phyloP scores from a whole-genome alignment of 352 stramenopile species.

The Globisporangium iwayamae region DNA sequence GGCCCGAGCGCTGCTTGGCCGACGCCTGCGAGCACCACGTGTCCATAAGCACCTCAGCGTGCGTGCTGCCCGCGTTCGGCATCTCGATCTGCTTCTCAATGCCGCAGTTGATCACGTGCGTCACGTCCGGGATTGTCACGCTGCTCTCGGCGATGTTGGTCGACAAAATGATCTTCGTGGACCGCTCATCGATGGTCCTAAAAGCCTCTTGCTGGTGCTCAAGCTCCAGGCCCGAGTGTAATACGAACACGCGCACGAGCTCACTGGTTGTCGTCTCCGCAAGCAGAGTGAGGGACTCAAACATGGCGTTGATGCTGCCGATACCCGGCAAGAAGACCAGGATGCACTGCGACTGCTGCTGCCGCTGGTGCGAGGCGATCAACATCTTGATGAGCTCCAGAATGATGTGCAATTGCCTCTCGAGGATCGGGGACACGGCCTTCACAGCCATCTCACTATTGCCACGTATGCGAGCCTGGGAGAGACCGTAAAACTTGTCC shows the following conservation, averaged over 20 bases:
- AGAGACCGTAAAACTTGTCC: slow-evolving; percentile 35
- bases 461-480: slow-evolving; percentile 20
- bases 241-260: slow-evolving; percentile 47
- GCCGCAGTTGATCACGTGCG: slow-evolving; percentile 83
- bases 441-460: slow-evolving; percentile 48
- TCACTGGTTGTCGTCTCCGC: slow-evolving; percentile 17
- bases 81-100: slow-evolving; percentile 87
- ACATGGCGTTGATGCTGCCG: slow-evolving; percentile 90
- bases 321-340: slow-evolving; percentile 96
- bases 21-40: slow-evolving; percentile 94
- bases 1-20: slow-evolving; percentile 76
- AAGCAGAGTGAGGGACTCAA: slow-evolving; percentile 61
- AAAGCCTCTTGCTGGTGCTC: slow-evolving; percentile 77
- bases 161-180: slow-evolving; percentile 92
- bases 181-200: slow-evolving; percentile 31
- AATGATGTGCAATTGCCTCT: slow-evolving; percentile 58
- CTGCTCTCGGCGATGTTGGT: slow-evolving; percentile 97
- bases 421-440: slow-evolving; percentile 57
- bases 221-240: slow-evolving; percentile 72
- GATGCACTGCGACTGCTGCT: slow-evolving; percentile 67
- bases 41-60: slow-evolving; percentile 70
- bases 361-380: slow-evolving; percentile 39
- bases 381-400: slow-evolving; percentile 54
- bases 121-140: slow-evolving; percentile 95
- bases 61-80: slow-evolving; percentile 57